Evolutionary conservation across 1,139 yeast genomes (phyloP).

Genomic region (Schwanniomyces etchellsii): DNA sequence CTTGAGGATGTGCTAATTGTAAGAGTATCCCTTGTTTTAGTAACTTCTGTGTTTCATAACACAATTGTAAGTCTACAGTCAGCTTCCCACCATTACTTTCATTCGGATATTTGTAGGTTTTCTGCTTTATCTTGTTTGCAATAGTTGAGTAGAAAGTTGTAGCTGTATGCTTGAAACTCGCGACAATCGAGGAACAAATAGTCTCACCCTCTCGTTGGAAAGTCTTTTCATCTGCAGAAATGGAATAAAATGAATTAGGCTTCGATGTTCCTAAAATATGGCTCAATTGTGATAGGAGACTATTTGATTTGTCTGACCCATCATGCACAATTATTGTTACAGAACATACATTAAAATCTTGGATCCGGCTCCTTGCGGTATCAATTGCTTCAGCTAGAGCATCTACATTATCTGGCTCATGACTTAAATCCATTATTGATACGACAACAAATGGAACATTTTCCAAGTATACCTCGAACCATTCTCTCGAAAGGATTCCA

Average conservation of each 20-base stretch:
- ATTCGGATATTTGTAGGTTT: too few species aligned
- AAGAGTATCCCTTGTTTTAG: slow-evolving; percentile 32
- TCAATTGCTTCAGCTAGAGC: slow-evolving; percentile 17
- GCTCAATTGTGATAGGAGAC: not conserved
- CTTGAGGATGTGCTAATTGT: slow-evolving; percentile 30
- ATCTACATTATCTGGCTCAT: slow-evolving; percentile 6
- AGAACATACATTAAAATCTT: not conserved
- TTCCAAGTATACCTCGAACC: slow-evolving; percentile 32
- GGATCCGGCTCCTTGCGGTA: slow-evolving; percentile 15
- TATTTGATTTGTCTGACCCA: not conserved
- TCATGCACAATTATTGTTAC: not conserved
- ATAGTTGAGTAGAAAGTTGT: slow-evolving; percentile 30
- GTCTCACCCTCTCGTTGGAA: slow-evolving; percentile 25
- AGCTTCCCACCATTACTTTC: too few species aligned
- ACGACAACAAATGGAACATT: slow-evolving; percentile 32
- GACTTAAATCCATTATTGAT: slow-evolving; percentile 9
- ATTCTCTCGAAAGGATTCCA: slow-evolving; percentile 30
- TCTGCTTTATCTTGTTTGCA: slow-evolving; percentile 28
- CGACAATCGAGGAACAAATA: slow-evolving; percentile 22
- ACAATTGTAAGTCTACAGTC: too few species aligned
- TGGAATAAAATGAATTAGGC: not conserved
- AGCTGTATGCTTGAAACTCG: slow-evolving; percentile 25
- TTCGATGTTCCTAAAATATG: not conserved
- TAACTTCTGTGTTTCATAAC: slow-evolving; percentile 36
- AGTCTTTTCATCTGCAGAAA: slow-evolving; percentile 1